Base-by-base conservation (phyloP, 331 rosid species). In the Cucumis variabilis region DNA sequence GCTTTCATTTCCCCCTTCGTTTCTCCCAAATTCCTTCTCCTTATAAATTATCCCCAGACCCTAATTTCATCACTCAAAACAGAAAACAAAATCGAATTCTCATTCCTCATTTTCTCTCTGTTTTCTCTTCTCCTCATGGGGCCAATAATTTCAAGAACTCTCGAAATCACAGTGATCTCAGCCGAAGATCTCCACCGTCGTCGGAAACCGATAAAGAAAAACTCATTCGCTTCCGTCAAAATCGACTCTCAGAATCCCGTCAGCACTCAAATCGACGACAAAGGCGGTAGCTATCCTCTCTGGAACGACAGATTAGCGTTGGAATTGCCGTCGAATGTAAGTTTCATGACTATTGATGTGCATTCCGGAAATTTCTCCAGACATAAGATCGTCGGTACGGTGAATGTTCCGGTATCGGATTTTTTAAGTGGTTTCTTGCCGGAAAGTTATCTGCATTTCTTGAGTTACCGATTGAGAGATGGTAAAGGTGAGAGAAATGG, bases 401-500 rank as follows among this genome's bases (percentile, higher is more conserved):
- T 96, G 1, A 91, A 88, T 71, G 85, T 95, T 19, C 94, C 93
- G 6, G 86, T 90, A 21, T 87, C 94, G 25, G 98, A 94, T 69
- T 87, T 96, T 15, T 3, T 85, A 0, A 91, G 91, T 7, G 90
- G 68, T 1, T 84, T 81, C 23, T 55, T 94, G 50, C 97, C 93
- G 2, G 94, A 91, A 77, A 82, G 28, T 37, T 67, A 89, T 33
- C 46, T 84, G 88, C 95, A 93, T 58, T 84, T 89, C 76, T 70
- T 94, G 88, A 93, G 99, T 84, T 95, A 95, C 24, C 82, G 93
- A 48, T 69, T 96, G 91, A 91, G 96, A 78, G 89, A 90, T 50
- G 74, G 76, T 58, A 90, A 87, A 20, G 98, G 99, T 0, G 79
- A 87, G 16, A 25, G 91, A 53, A 95, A 92, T 6, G 96, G 99